phyloP scores from a whole-genome alignment of 2,329 filamentous ascomycete genomes.

The Anthostomella pinea region DNA sequence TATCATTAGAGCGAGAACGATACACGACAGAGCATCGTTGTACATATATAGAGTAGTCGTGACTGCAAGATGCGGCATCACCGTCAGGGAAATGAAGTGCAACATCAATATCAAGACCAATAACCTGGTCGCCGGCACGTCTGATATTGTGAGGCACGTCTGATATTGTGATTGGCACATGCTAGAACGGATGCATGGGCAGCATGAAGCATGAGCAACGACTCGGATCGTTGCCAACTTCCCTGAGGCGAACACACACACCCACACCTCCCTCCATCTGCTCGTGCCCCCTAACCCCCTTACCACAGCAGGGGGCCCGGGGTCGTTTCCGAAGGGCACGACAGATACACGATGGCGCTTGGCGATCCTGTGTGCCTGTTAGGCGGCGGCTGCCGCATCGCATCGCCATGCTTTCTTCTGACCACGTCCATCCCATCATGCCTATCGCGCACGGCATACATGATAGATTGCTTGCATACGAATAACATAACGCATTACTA shows the following conservation, averaged over 20 bases:
- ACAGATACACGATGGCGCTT: slow-evolving; percentile 7
- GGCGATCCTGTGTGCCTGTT: not conserved
- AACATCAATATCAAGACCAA: not conserved
- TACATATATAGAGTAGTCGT: slow-evolving; percentile 18
- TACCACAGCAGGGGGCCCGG: no score
- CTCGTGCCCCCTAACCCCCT: no score
- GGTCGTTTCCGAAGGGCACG: slow-evolving; percentile 17
- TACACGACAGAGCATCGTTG: slow-evolving; percentile 9
- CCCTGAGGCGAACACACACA: not conserved
- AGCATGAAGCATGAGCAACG: no score
- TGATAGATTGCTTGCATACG: no score
- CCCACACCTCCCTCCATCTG: no score
- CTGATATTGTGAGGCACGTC: no score
- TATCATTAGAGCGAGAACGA: slow-evolving; percentile 5
- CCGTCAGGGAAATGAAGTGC: not conserved
- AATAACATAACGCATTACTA: no score
- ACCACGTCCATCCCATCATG: not conserved
- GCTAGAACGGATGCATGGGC: no score
- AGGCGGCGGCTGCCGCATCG: no score
- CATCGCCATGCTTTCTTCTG: not conserved
- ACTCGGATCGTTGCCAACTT: not conserved
- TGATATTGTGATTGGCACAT: no score
- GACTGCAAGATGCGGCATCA: slow-evolving; percentile 12
- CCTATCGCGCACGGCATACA: slow-evolving; percentile 6
- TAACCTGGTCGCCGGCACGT: not conserved